Conservation (phyloP, 1,284 basidiomycete genomes). For the Apiotrichum veenhuisii region DNA sequence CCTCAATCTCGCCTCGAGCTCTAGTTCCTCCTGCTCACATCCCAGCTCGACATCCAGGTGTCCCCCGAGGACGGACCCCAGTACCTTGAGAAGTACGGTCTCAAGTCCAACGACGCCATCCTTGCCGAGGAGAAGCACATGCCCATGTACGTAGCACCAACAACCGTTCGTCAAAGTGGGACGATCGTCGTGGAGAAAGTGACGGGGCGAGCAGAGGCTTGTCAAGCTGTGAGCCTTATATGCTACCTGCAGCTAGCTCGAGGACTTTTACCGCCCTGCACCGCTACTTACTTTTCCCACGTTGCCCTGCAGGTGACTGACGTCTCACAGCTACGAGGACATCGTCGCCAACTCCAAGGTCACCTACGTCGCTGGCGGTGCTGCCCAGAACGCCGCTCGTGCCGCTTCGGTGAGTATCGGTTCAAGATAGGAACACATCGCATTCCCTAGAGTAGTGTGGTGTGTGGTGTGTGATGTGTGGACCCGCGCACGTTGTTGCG, state of each 20-base stretch:
- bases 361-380: conserved; percentile 93
- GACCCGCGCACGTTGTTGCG: too few relatives aligned
- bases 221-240: too few relatives aligned
- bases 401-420: conserved; percentile 77
- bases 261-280: too few relatives aligned
- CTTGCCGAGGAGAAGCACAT: conserved; percentile 86
- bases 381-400: conserved; percentile 93
- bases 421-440: too few relatives aligned
- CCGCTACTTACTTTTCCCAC: not conserved
- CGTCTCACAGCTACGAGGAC: conserved; percentile 73
- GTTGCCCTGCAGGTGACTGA: not conserved
- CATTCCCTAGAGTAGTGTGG: not conserved
- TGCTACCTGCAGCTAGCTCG: too few relatives aligned
- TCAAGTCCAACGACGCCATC: conserved; percentile 96
- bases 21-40: not conserved
- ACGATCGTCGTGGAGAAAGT: not conserved
- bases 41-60: conserved; percentile 76
- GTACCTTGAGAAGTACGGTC: conserved; percentile 82
- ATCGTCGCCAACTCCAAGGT: conserved; percentile 72
- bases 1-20: too few relatives aligned
- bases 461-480: not conserved
- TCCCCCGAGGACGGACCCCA: conserved; percentile 64
- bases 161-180: not conserved
- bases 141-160: conserved; percentile 65
- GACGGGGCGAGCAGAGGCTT: too few relatives aligned